Evolutionary conservation across 2,329 filamentous ascomycete genomes (phyloP).

Genomic region (Stachybotrys chartarum): DNA sequence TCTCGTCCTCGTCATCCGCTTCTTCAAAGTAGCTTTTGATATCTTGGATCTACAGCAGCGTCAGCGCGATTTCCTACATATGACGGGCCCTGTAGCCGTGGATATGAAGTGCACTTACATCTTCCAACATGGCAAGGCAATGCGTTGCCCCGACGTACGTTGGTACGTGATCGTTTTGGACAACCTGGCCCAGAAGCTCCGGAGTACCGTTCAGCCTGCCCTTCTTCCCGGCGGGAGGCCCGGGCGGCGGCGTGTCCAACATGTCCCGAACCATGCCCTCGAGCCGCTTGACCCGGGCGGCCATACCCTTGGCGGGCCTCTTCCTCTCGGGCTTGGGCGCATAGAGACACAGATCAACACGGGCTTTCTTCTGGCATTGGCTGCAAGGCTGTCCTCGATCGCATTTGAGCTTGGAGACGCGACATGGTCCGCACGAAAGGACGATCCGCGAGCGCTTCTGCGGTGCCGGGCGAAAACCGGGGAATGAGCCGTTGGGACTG

Average conservation of each 20-base stretch:
- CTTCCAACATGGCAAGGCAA: constrained; percentile 53
- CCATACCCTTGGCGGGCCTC: constrained; percentile 40
- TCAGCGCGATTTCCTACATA: constrained; percentile 4
- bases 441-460: constrained; percentile 41
- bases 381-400: constrained; percentile 44
- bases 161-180: constrained; percentile 32
- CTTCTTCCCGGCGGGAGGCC: not conserved
- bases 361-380: constrained; percentile 44
- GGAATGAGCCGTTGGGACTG: constrained; percentile 13
- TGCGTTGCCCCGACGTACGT: constrained; percentile 54
- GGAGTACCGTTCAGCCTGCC: constrained; percentile 11
- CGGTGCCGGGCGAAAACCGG: constrained; percentile 8
- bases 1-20: constrained; percentile 27
- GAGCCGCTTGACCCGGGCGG: constrained; percentile 45
- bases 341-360: constrained; percentile 38
- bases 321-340: constrained; percentile 36
- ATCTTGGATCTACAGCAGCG: constrained; percentile 43
- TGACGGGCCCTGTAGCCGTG: no score
- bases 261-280: constrained; percentile 52
- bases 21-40: constrained; percentile 51
- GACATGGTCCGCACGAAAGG: constrained; percentile 46
- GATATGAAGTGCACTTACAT: constrained; percentile 32
- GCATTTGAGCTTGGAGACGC: constrained; percentile 49
- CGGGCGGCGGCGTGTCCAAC: constrained; percentile 33
- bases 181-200: constrained; percentile 30